phyloP scores from a whole-genome alignment of 768 basidiomycete species.

The Podaxis rugospora region DNA sequence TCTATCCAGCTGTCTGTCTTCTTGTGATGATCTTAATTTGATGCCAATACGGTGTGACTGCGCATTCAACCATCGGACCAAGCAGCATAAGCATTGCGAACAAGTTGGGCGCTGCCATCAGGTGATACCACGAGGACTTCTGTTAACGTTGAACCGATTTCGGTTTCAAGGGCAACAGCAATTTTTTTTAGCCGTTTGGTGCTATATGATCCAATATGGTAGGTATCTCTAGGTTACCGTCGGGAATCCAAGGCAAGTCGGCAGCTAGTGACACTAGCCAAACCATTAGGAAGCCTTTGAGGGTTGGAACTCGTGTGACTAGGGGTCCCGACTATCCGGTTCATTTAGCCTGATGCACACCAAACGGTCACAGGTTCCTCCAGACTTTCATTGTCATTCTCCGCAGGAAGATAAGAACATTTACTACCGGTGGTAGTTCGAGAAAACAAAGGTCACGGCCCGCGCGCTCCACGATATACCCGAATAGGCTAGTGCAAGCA shows the following conservation, averaged over 20 bases:
- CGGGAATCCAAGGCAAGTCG: no score
- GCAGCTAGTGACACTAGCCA: no score
- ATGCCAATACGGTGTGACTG: not conserved
- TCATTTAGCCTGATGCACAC: no score
- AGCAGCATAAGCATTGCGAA: not conserved
- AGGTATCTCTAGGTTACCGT: no score
- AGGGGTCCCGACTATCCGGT: no score
- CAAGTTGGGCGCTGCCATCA: not conserved
- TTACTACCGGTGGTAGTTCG: not conserved
- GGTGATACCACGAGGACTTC: not conserved
- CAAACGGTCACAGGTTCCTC: not conserved
- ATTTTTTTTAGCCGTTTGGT: no score
- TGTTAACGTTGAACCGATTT: not conserved
- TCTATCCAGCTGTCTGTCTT: constrained; percentile 8
- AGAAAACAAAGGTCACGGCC: not conserved
- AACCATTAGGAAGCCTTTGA: no score
- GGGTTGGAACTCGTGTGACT: no score
- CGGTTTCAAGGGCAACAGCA: no score
- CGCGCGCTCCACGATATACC: not conserved
- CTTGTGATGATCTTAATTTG: constrained; percentile 1
- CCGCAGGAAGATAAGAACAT: not conserved
- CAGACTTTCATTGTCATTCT: not conserved
- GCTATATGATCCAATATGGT: no score
- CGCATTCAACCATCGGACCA: not conserved
- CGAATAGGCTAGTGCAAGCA: not conserved